A percentile compares a stretch with the other conserved stretches of the same genome.
Conservation (phyloP, 73 alveolate genomes). For the Breviolum minutum region DNA sequence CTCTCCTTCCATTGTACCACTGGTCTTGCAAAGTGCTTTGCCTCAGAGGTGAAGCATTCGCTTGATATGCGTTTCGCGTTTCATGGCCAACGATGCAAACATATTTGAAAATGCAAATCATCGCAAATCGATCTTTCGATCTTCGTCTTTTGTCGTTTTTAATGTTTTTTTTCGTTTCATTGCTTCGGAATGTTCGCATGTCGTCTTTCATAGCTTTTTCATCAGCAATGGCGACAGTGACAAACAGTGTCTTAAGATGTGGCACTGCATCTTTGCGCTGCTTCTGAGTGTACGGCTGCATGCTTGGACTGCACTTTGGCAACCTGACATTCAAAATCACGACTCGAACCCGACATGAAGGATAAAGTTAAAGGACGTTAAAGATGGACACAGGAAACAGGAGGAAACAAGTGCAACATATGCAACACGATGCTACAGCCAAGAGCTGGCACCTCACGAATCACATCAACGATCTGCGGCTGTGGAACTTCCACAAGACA, state of each 20-base stretch:
- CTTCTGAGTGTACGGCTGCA: neutral
- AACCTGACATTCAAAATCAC: neutral
- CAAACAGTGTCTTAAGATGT: too few relatives aligned
- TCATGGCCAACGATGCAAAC: neutral
- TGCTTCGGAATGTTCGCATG: too few relatives aligned
- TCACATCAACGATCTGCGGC: neutral
- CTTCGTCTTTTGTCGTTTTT: neutral
- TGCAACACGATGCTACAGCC: too few relatives aligned
- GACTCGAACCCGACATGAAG: too few relatives aligned
- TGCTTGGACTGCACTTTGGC: slow-evolving; percentile 31
- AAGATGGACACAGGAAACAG: too few relatives aligned
- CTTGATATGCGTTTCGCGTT: too few relatives aligned
- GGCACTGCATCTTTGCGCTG: too few relatives aligned
- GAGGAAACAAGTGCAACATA: too few relatives aligned
- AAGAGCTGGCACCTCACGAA: neutral
- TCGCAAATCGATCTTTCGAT: neutral
- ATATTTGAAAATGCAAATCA: neutral
- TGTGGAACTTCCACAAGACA: slow-evolving; percentile 39
- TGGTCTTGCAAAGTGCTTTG: slow-evolving; percentile 62
- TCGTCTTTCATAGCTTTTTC: too few relatives aligned
- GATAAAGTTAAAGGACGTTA: too few relatives aligned
- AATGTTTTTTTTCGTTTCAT: too few relatives aligned
- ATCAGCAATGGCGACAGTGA: too few relatives aligned
- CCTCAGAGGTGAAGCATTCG: neutral
- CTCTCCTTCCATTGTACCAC: slow-evolving; percentile 85